A percentile compares a stretch with the other conserved stretches of the same genome.
phyloP scores from a whole-genome alignment of 176 grass and related monocot species.

The Raddia guianensis region DNA sequence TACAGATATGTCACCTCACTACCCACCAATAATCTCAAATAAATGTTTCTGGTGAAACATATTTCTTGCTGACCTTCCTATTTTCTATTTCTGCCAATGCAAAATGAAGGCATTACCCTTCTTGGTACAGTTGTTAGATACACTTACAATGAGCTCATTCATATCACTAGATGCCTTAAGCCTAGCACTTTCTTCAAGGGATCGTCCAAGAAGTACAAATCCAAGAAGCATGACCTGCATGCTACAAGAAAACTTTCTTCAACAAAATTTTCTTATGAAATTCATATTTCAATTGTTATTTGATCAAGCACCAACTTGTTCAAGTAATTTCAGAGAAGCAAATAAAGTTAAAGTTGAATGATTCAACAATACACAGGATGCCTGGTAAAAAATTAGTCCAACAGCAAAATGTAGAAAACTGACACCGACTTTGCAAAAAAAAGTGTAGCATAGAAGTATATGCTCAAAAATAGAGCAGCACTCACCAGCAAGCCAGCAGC shows the following conservation, averaged over 20 bases:
- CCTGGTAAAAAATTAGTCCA: not conserved
- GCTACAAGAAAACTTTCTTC: constrained; percentile 80
- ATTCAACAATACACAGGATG: not conserved
- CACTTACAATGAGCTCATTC: constrained; percentile 95
- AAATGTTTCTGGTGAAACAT: not conserved
- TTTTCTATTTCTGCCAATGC: constrained; percentile 1
- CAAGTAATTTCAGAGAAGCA: not conserved
- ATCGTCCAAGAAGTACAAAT: constrained; percentile 98
- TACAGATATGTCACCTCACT: not conserved
- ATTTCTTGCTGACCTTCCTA: not conserved
- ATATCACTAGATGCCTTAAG: constrained; percentile 97
- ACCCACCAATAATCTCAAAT: not conserved
- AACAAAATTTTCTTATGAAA: constrained; percentile 24
- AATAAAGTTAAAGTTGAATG: not conserved
- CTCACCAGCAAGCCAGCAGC: not conserved
- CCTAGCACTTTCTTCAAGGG: constrained; percentile 96
- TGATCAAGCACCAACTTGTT: constrained; percentile 5
- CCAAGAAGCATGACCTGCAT: constrained; percentile 99
- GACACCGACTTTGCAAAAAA: not conserved
- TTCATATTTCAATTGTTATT: constrained; percentile 22
- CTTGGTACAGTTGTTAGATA: not conserved
- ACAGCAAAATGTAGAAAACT: not conserved
- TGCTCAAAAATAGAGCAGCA: constrained; percentile 15
- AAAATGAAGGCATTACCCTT: not conserved
- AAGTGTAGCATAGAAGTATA: not conserved